Percentiles rank a stretch among this genome's conserved stretches.
Conservation (phyloP, 495 filamentous ascomycete species). For the Penicillium canariense region DNA sequence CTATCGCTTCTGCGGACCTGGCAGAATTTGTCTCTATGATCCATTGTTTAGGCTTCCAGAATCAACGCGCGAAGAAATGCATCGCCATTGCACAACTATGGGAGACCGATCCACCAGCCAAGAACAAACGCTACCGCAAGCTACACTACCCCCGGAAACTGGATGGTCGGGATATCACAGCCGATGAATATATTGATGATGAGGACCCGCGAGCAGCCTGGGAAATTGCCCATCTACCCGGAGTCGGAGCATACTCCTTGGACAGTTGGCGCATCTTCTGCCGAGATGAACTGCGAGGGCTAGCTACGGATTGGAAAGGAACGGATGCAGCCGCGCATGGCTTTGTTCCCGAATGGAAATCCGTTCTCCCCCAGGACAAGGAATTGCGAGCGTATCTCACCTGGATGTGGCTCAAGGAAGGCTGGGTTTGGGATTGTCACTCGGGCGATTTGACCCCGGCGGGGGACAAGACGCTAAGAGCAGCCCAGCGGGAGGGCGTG, state of each 20-base stretch:
- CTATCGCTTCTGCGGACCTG: constrained; percentile 57
- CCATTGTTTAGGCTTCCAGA: constrained; percentile 71
- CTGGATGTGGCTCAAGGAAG: constrained; percentile 91
- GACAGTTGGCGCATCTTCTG: constrained; percentile 96
- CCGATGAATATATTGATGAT: constrained; percentile 47
- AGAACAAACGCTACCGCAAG: constrained; percentile 59
- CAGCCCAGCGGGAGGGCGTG: constrained; percentile 58
- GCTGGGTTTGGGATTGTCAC: constrained; percentile 73
- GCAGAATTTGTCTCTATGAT: constrained; percentile 63
- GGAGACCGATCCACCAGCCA: constrained; percentile 60
- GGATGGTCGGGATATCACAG: constrained; percentile 55
- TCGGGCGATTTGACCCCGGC: constrained; percentile 64
- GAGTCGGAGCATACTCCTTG: constrained; percentile 79
- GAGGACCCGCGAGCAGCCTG: constrained; percentile 55
- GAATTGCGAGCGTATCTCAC: constrained; percentile 81
- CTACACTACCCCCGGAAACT: constrained; percentile 62
- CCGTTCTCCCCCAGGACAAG: constrained; percentile 81
- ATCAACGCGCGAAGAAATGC: constrained; percentile 56
- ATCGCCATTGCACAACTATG: constrained; percentile 69
- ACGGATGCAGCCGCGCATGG: constrained; percentile 19
- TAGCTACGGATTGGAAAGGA: constrained; percentile 62
- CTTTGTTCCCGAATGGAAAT: constrained; percentile 75
- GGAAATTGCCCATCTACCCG: constrained; percentile 85
- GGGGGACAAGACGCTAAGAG: constrained; percentile 52
- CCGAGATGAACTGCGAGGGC: constrained; percentile 68